phyloP scores from a whole-genome alignment of 2,329 filamentous ascomycete species.

The Cladosporium phlei region DNA sequence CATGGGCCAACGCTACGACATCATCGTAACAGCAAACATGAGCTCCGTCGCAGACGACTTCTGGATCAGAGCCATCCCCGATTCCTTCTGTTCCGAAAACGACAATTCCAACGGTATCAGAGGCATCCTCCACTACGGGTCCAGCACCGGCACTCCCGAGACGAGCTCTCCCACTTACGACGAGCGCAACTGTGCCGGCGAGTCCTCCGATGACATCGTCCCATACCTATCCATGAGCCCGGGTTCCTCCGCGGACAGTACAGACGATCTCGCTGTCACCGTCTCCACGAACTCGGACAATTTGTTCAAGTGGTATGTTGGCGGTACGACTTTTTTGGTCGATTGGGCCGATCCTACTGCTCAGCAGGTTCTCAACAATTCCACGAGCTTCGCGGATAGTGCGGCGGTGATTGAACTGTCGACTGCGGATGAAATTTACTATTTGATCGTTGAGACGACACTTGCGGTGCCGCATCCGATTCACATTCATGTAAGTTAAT shows the following conservation, averaged over 20 bases:
- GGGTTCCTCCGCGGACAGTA: conserved; percentile 22
- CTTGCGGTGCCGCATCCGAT: conserved; percentile 29
- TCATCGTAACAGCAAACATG: conserved; percentile 29
- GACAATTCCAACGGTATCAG: conserved; percentile 29
- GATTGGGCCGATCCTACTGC: conserved; percentile 39
- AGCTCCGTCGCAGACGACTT: conserved; percentile 28
- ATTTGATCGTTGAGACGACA: conserved; percentile 38
- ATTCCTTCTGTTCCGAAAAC: conserved; percentile 36
- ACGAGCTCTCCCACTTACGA: conserved; percentile 32
- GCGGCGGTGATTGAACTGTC: conserved; percentile 32
- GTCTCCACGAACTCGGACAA: conserved; percentile 28
- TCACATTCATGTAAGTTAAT: conserved; percentile 23
- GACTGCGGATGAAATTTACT: conserved; percentile 29
- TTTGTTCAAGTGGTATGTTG: conserved; percentile 38
- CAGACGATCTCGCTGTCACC: conserved; percentile 26
- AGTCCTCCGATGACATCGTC: conserved; percentile 32
- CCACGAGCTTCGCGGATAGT: conserved; percentile 30
- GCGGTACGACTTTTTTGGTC: conserved; percentile 35
- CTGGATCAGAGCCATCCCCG: conserved; percentile 35
- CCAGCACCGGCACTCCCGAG: conserved; percentile 27
- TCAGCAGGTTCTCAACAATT: conserved; percentile 31
- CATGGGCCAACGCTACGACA: conserved; percentile 35
- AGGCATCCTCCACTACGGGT: conserved; percentile 37
- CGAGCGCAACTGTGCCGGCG: conserved; percentile 34
- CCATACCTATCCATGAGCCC: conserved; percentile 29